Percentiles rank a stretch among this genome's conserved stretches.
These are phyloP conservation scores for Solanum chmielewskii DNA, from an alignment of 257 asterid species.

Conservation along the genomic window DNA sequence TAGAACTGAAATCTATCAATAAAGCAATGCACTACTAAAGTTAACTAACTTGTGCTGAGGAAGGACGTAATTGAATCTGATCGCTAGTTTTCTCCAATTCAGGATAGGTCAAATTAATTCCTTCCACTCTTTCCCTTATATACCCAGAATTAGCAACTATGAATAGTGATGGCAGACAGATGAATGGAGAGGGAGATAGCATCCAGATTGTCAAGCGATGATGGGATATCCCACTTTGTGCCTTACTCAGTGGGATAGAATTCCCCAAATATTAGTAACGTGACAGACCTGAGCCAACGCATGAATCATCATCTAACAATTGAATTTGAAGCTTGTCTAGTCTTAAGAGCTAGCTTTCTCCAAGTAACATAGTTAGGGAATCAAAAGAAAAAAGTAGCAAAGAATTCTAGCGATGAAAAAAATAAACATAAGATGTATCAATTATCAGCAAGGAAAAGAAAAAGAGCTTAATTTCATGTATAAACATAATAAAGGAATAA, in stretches of 20 bases:
- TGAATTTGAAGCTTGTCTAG: not conserved
- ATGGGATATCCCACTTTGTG: not conserved
- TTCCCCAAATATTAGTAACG: not conserved
- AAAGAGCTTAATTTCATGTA: not conserved
- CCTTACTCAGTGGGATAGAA: not conserved
- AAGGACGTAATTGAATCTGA: not conserved
- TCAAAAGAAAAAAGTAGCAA: not conserved
- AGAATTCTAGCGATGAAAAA: not conserved
- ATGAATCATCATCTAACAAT: not conserved
- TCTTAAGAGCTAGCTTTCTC: not conserved
- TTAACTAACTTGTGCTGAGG: not conserved
- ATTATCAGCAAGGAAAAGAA: not conserved
- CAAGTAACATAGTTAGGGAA: not conserved
- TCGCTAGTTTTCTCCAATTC: not conserved
- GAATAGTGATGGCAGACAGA: not conserved
- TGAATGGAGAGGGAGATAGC: not conserved
- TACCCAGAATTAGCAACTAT: not conserved
- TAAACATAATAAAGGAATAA: not conserved
- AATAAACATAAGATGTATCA: not conserved
- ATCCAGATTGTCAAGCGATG: not conserved
- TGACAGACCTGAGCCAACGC: not conserved
- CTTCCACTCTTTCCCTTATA: not conserved
- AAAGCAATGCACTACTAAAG: not conserved
- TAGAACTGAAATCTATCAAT: not conserved
- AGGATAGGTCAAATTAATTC: not conserved